Base-by-base conservation (phyloP, 31 red algal species). In the Odonthalia washingtoniensis region DNA sequence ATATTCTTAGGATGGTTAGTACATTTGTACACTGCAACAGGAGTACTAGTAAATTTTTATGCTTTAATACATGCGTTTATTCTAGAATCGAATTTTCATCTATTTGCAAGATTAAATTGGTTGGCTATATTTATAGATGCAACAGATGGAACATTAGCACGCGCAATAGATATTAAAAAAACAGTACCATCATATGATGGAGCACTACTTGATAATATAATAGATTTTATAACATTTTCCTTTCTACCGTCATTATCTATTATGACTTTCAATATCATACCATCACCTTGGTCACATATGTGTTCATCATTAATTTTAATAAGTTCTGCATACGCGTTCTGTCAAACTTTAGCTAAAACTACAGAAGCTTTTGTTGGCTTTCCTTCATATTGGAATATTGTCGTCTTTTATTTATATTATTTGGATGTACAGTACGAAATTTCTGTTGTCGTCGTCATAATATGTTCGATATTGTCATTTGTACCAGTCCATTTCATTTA, bases 111-210 rank as follows among this genome's bases (percentile, higher is more conserved):
- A 45, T 64, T 89, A 42, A 94, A 94, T 61, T 89, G 92, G 86
- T 46, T 94, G 30, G 85, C 92, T 31, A 89, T 94, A n/a, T 81
- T 94, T 74, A 85, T 94, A 49, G 86, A 94, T 65, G 92, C 92
- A 40, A 89, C 86, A 66, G 86, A 90, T 80, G 92, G 92, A 34
- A 89, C 92, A 3, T 65, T 94, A 45, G 92, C 92, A 28, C 87
- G 92, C 26, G 81, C 81, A 5, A 74, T 83, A 16, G 81, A 94
- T 36, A 75, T 94, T 26, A 94, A 94, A 80, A 83, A 83, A 40
- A 81, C 84, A 17, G 76, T 86, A 16, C 86, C 92, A 36, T 74
- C 68, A n/a, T 94, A 85, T 64, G 85, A 88, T 84, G 92, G 92
- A 61, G 85, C 85, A 26, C 57, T 76, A 38, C 75, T 94, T 28